Evolutionary conservation across 345 rosid species (phyloP), one percentile per base, ranked within the genome.

Genomic region (Euphorbia peplus): DNA sequence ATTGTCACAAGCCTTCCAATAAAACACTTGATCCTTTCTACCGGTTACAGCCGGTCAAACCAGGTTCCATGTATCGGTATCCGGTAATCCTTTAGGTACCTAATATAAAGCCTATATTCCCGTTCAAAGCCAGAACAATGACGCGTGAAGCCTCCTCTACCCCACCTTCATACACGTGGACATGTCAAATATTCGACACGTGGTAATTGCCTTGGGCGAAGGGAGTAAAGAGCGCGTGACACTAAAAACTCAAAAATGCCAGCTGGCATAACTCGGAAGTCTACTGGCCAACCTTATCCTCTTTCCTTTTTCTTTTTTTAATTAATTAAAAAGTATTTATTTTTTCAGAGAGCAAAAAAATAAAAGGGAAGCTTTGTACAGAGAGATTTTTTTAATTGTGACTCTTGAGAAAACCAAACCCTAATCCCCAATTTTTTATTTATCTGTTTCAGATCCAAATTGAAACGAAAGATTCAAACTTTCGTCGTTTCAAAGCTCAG

Each of bases 251-350:
- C 64, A 63, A 70, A 68, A 66, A 13, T 68, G 75, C 88, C 86
- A 85, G 88, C 84, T 88, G 88, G 87, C 87, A 77, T 76, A 39
- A 67, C 89, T 69, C 75, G 76, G 71, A 52, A 54, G 68, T 50
- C 75, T 58, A 74, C 86, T 80, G 87, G 84, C 83, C 86, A 80
- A 81, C 76, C 93, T 88, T 88, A 88, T 88, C 90, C 86, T 80
- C 85, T 84, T 79, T 70, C 52, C n/a, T n/a, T n/a, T n/a, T n/a
- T n/a, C n/a, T n/a, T n/a, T n/a, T 68, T 22, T 76, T 24, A 60
- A 30, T 47, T 37, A 68, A 4, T 50, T n/a, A 16, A 53, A 28
- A 70, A 72, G 28, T 16, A 15, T 15, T 9, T 1, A 53, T 30
- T 65, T n/a, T n/a, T 10, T 28, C 26, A 25, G 19, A 39, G 63